These are phyloP conservation scores for Hyaloscypha bicolor DNA, from an alignment of 495 filamentous ascomycete species.

Conservation along the genomic window DNA sequence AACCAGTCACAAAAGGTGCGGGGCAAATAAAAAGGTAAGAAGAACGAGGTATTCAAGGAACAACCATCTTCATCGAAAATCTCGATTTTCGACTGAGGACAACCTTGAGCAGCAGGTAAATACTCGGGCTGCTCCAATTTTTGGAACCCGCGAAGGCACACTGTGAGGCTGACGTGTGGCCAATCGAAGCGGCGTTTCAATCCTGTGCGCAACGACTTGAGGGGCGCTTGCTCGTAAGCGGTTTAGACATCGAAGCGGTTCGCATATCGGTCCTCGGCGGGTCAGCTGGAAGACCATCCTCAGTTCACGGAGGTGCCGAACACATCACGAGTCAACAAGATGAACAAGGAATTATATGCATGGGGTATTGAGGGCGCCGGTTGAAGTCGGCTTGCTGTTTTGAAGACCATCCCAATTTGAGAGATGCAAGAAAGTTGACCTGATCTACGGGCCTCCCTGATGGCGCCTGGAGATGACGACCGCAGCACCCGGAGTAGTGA, in stretches of 20 bases:
- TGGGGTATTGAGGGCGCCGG: too few species aligned
- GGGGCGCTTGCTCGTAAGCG: not conserved
- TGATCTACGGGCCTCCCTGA: not conserved
- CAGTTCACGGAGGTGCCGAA: not conserved
- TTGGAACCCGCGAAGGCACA: not conserved
- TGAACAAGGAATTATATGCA: not conserved
- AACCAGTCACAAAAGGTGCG: too few species aligned
- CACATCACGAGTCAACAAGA: not conserved
- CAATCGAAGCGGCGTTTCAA: not conserved
- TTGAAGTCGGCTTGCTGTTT: too few species aligned
- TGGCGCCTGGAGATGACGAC: too few species aligned
- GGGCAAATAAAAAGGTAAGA: too few species aligned
- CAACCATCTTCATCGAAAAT: too few species aligned
- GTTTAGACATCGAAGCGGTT: not conserved
- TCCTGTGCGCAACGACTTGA: not conserved
- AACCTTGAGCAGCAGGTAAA: too few species aligned
- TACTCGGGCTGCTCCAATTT: too few species aligned
- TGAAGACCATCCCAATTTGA: not conserved
- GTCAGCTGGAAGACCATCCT: not conserved
- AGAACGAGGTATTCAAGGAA: too few species aligned
- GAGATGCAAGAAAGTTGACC: not conserved
- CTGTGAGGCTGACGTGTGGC: slow-evolving; percentile 32
- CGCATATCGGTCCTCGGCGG: not conserved
- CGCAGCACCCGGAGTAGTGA: too few species aligned
- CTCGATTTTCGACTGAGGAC: too few species aligned